Base-by-base conservation (phyloP, 805 yeast genomes). In the Sugiyamaella valdiviana region DNA sequence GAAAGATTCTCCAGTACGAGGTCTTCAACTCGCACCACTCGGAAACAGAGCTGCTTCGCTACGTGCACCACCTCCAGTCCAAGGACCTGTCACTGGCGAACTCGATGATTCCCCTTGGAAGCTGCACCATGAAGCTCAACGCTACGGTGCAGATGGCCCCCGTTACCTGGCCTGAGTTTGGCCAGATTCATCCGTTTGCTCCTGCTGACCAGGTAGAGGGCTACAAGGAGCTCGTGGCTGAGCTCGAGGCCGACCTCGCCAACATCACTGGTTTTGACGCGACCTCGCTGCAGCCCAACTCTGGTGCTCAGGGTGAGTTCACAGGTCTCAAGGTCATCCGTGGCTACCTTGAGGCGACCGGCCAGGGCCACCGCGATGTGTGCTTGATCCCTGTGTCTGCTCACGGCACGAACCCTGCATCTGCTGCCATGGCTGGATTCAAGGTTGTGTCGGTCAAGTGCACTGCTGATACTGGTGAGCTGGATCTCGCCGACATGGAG, bases 261-360 rank as follows among this genome's bases (percentile, higher is more conserved):
- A 87, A 85, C 55, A 90, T 93, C 55, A 91, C 99, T 9, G 98
- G 98, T 0, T 88, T 93, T 61, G 86, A 82, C 52, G 91, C 86
- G 37, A 83, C 95, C 17, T 85, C 97, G 2, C 71, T 87, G 51
- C 95, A 88, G 82, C 99, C 99, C 54, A 93, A 93, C 65, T 87
- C 97, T 36, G 99, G 99, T 57, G 98, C 99, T 36, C 96, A 91
- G 68, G 99, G 99, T 67, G 99, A 93, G 69, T 93, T 85, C 69
- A 79, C 98, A 14, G 99, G 99, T 23, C 74, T 93, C 51, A 79
- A 95, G 51, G 88, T 89, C 40, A 91, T 93, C 57, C 77, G 81
- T 57, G 78, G 84, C 36, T 93, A 86, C 64, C 78, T 85, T 57
- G 78, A 80, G 52, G 71, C 83, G 17, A 74, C 71, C 40, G 95